Evolutionary conservation across 139 green algal genomes (phyloP), one percentile per base, ranked within the genome.

Genomic region (Ettlia oleoabundans): DNA sequence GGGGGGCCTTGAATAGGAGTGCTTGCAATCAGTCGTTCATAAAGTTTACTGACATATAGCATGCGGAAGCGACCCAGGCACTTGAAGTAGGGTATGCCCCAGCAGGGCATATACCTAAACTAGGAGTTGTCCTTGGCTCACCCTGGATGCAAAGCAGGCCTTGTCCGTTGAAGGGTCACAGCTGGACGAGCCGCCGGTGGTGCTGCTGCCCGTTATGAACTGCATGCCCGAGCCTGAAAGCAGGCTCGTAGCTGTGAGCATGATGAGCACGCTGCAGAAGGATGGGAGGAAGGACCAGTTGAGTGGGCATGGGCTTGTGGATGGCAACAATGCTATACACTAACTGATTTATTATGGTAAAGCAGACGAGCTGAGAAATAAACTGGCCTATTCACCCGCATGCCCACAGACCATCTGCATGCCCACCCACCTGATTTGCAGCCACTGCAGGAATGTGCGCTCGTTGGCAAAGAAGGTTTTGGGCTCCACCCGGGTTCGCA

Each of bases 391-490:
- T n/a, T n/a, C 47, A 24, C 47, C 47, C 47, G 15, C 47, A 58
- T 58, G 13, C 47, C 47, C 13, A 10, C 47, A 58, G 5, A 28
- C 55, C 55, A 32, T 22, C 15, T 22, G 30, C 55, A 28, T 22
- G 30, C 55, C 55, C 55, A 65, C 72, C 22, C 51, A 67, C 72
- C 72, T 87, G 62, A 98, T 95, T 40, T 93, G 91, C 26, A 97
- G 80, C 94, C 94, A 98, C 10, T 90, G 87, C 74, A 98, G 87
- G 83, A 98, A 97, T 24, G 95, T 98, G 65, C 95, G 87, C 89
- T 98, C 95, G 69, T 96, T 96, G 67, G 95, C 94, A 43, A 95
- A 94, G 79, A 96, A 96, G n/a, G 93, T 96, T 85, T 98, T 98
- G 75, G 94, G 94, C 87, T 98, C 95, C 2, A 97, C 88, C 9